A percentile compares a stretch with the other conserved stretches of the same genome.
Conservation (phyloP, 2,329 filamentous ascomycete species). For the Trichoderma lentiforme region DNA sequence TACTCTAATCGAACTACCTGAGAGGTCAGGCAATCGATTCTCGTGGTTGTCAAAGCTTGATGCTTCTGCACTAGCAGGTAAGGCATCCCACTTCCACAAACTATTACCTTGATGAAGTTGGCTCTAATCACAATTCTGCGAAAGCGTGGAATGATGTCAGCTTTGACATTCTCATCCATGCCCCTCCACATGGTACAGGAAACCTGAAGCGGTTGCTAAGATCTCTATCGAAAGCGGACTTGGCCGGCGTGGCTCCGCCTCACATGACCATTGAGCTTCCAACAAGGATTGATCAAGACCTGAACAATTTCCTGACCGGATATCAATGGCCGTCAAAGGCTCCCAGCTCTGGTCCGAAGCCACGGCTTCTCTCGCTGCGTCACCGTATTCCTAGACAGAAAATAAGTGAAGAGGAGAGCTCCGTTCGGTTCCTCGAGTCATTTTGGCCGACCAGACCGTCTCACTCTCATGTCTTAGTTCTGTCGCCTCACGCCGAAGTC, state of each 20-base stretch:
- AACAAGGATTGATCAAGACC: constrained; percentile 60
- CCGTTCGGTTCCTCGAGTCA: constrained; percentile 75
- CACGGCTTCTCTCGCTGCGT: constrained; percentile 64
- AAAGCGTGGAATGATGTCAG: constrained; percentile 73
- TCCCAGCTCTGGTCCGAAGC: constrained; percentile 37
- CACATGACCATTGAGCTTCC: constrained; percentile 84
- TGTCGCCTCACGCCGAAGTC: constrained; percentile 78
- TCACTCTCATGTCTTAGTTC: constrained; percentile 73
- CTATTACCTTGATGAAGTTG: constrained; percentile 14
- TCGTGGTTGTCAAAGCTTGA: constrained; percentile 79
- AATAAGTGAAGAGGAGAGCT: constrained; percentile 65
- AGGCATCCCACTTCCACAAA: not conserved
- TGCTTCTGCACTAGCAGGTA: constrained; percentile 64
- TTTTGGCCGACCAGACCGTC: constrained; percentile 72
- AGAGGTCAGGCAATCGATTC: constrained; percentile 58
- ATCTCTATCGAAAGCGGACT: constrained; percentile 74
- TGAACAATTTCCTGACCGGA: constrained; percentile 57
- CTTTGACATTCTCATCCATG: constrained; percentile 82
- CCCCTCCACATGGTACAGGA: constrained; percentile 65
- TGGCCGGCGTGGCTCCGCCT: constrained; percentile 64
- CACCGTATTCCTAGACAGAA: constrained; percentile 65
- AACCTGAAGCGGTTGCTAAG: constrained; percentile 72
- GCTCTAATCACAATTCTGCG: constrained; percentile 19
- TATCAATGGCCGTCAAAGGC: constrained; percentile 64
- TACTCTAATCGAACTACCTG: constrained; percentile 74